Base-by-base conservation (phyloP, 371 early-diverging fungal species). In the Apophysomyces variabilis region DNA sequence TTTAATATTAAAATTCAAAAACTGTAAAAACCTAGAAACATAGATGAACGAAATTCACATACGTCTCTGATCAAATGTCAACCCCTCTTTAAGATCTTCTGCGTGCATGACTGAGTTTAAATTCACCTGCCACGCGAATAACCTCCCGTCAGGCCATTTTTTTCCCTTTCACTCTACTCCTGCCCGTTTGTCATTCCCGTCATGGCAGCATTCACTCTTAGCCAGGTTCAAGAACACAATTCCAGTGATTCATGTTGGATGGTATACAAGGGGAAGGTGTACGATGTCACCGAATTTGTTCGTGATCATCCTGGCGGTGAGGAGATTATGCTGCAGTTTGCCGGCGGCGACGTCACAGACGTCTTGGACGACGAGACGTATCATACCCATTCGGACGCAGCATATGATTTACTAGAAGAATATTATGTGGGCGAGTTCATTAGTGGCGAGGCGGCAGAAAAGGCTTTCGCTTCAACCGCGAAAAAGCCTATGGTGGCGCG, bases 301-400 rank as follows among this genome's bases (percentile, higher is more conserved):
- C 68, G 71, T 5, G 90, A 88, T 75, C 94, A 93, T 70, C 94
- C 93, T 0, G 93, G 94, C 56, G 95, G 94, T 26, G 82, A 85
- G 47, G 92, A 91, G 43, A 78, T 88, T 58, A 79, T 96, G 64
- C 70, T 93, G 71, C 84, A 92, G 78, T 92, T 87, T 84, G 90
- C 88, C 59, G 91, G 94, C 38, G 75, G 83, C 18, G 93, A 94
- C 70, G 73, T 93, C 16, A 87, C 89, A 0, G 73, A 67, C 32
- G 78, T 88, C 13, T 83, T 98, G 84, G 71, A 83, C 47, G 96
- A 97, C 75, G 73, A 77, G 43, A 64, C 71, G 62, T 75, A 85
- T 67, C 98, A 98, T 73, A 61, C 71, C 8, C 99, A 98, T 76
- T 92, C 95, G 5, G 90, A 92, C 14, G 84, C 89, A 0, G 96